A percentile compares a stretch with the other conserved stretches of the same genome.
These are phyloP conservation scores for Dactylis glomerata DNA, from an alignment of 176 grass and related monocot species.

Conservation along the genomic window DNA sequence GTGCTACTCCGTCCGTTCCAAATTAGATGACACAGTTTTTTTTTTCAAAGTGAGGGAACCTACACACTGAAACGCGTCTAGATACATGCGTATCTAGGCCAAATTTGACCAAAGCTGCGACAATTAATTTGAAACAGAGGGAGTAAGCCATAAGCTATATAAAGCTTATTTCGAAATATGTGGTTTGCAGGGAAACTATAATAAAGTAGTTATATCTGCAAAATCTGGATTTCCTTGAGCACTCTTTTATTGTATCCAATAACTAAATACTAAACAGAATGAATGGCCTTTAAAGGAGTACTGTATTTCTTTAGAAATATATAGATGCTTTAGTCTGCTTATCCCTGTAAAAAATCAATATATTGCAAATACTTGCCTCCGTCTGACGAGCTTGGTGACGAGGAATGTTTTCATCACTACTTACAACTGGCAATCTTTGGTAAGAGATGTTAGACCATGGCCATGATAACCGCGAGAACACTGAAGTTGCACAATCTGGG, in stretches of 20 bases:
- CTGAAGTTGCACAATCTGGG: conserved; percentile 46
- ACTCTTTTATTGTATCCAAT: not conserved
- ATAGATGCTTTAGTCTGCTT: not conserved
- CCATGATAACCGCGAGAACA: conserved; percentile 49
- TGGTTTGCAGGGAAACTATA: not conserved
- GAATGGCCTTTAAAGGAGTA: not conserved
- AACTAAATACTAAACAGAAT: not conserved
- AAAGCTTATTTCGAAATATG: not conserved
- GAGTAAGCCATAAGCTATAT: no score
- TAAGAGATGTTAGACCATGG: conserved; percentile 43
- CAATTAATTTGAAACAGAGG: no score
- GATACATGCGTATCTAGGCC: no score
- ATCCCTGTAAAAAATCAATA: not conserved
- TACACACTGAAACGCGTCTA: no score
- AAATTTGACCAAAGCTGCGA: no score
- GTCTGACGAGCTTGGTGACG: conserved; percentile 31
- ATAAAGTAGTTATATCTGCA: not conserved
- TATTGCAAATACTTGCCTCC: conserved; percentile 51
- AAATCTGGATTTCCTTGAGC: not conserved
- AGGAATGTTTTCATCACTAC: conserved; percentile 39
- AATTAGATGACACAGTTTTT: no score
- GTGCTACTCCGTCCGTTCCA: no score
- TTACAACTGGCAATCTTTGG: conserved; percentile 50
- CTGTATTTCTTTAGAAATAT: not conserved
- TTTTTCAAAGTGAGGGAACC: no score